These are phyloP conservation scores for Pseudogymnoascus sp. DNA, from an alignment of 2,329 filamentous ascomycete genomes.

Conservation along the genomic window DNA sequence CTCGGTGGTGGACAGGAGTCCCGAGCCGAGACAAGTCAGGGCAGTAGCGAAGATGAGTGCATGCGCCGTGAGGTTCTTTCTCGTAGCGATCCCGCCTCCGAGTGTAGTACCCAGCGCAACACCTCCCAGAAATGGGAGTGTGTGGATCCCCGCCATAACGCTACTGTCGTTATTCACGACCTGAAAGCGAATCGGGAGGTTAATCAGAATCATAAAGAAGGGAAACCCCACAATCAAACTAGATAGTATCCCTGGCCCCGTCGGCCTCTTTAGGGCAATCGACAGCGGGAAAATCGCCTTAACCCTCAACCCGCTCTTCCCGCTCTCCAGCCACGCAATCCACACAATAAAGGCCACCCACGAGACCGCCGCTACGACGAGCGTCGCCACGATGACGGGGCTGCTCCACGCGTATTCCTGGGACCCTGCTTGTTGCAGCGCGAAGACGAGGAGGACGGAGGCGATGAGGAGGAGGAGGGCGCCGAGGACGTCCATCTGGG, in stretches of 20 bases:
- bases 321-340: slow-evolving; percentile 29
- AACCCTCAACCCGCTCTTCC: slow-evolving; percentile 26
- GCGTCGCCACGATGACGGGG: slow-evolving; percentile 35
- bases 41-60: slow-evolving; percentile 42
- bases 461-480: slow-evolving; percentile 45
- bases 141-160: slow-evolving; percentile 47
- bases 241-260: slow-evolving; percentile 37
- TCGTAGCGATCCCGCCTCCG: slow-evolving; percentile 45
- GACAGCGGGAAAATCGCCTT: background rate
- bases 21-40: slow-evolving; percentile 45
- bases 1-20: slow-evolving; percentile 37
- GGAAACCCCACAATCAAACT: slow-evolving; percentile 48
- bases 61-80: slow-evolving; percentile 44
- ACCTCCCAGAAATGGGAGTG: slow-evolving; percentile 50
- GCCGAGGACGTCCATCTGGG: slow-evolving; percentile 44
- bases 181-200: slow-evolving; percentile 53
- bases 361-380: slow-evolving; percentile 31
- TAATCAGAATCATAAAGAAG: slow-evolving; percentile 50
- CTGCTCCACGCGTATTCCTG: slow-evolving; percentile 31
- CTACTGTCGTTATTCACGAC: slow-evolving; percentile 47
- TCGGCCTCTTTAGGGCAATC: slow-evolving; percentile 25
- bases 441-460: slow-evolving; percentile 47
- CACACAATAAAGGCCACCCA: slow-evolving; percentile 34
- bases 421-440: slow-evolving; percentile 39
- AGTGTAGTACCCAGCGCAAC: slow-evolving; percentile 50